These are phyloP conservation scores for Leccinellum albellum DNA, from an alignment of 768 basidiomycete genomes.

Conservation along the genomic window DNA sequence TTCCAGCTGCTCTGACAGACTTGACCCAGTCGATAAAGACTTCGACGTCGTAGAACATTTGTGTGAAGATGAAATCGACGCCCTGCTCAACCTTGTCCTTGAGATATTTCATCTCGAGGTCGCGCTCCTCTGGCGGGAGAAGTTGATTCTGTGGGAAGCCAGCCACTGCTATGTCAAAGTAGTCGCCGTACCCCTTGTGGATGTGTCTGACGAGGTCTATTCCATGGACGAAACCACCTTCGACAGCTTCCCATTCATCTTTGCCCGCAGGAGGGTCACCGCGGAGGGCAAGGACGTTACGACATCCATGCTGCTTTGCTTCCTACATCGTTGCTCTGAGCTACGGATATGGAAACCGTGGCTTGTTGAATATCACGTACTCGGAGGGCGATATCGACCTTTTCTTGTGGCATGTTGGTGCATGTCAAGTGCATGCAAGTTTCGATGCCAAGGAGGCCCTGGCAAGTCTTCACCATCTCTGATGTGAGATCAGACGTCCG, in stretches of 20 bases:
- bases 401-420: slow-evolving; percentile 96
- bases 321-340: slow-evolving; percentile 48
- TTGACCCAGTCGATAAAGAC: slow-evolving; percentile 92
- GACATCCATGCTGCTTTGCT: slow-evolving; percentile 83
- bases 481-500: slow-evolving; percentile 92
- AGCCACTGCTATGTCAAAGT: slow-evolving; percentile 93
- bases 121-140: slow-evolving; percentile 69
- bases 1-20: slow-evolving; percentile 76
- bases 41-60: slow-evolving; percentile 95
- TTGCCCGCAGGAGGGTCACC: slow-evolving; percentile 90
- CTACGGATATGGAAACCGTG: not conserved
- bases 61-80: slow-evolving; percentile 92
- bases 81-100: slow-evolving; percentile 92
- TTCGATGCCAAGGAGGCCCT: slow-evolving; percentile 88
- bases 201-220: slow-evolving; percentile 92
- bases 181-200: slow-evolving; percentile 75
- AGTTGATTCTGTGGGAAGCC: slow-evolving; percentile 86
- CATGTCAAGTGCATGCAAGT: slow-evolving; percentile 99
- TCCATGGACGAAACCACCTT: slow-evolving; percentile 86
- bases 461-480: slow-evolving; percentile 92
- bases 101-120: slow-evolving; percentile 76
- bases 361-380: slow-evolving; percentile 45
- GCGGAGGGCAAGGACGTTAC: slow-evolving; percentile 89
- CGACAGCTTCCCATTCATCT: slow-evolving; percentile 89
- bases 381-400: slow-evolving; percentile 85